Percentiles rank a stretch among this genome's conserved stretches.
Evolutionary conservation across 441 rosid species (phyloP).

Genomic region (Erysimum cheiri): DNA sequence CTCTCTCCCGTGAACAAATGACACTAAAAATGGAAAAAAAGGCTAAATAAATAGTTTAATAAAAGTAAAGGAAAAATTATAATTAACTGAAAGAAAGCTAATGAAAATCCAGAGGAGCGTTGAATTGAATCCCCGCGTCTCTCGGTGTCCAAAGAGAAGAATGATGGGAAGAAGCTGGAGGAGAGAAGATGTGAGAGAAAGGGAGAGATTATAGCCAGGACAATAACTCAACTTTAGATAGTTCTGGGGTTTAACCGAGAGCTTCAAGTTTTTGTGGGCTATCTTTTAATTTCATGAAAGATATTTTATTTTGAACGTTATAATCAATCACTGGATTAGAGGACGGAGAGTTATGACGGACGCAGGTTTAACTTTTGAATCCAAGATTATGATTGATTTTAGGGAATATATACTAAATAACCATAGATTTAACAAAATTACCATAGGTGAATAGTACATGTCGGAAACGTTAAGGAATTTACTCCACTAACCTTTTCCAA

Average conservation of each 20-base stretch:
- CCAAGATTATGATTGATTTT: conserved; percentile 13
- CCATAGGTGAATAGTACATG: no score
- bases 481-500: no score
- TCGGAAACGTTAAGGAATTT: no score
- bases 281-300: conserved; percentile 20
- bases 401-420: no score
- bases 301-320: conserved; percentile 29
- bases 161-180: not conserved
- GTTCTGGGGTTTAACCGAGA: conserved; percentile 21
- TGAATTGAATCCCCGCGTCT: conserved; percentile 44
- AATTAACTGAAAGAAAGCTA: conserved; percentile 21
- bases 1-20: conserved; percentile 10
- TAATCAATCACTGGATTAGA: not conserved
- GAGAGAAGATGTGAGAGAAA: not conserved
- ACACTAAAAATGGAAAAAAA: conserved; percentile 28
- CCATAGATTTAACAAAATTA: no score
- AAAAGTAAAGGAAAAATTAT: not conserved
- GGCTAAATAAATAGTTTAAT: not conserved
- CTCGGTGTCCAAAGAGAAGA: conserved; percentile 22
- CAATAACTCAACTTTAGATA: not conserved
- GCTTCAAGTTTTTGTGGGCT: not conserved
- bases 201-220: conserved; percentile 11
- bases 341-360: not conserved
- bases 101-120: conserved; percentile 40
- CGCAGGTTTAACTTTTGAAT: conserved; percentile 13